These are phyloP conservation scores for Eimeria necatrix DNA, from an alignment of 169 alveolate species.

Conservation along the genomic window DNA sequence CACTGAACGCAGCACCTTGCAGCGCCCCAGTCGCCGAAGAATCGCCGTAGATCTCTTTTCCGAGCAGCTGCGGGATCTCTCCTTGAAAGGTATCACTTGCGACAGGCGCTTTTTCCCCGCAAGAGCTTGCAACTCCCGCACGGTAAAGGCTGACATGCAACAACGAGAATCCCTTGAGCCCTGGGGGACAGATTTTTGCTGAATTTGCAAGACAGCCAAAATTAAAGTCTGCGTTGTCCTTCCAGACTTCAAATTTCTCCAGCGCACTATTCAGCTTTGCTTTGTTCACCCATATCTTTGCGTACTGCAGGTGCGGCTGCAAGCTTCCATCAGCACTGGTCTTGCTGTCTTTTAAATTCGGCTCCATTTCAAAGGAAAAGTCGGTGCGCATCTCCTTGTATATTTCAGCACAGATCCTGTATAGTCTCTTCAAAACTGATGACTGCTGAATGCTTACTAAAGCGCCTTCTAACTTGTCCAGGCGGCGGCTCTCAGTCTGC, in stretches of 20 bases:
- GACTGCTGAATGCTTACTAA: slow-evolving; percentile 2
- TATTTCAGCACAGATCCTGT: slow-evolving; percentile 10
- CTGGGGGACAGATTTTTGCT: slow-evolving; percentile 10
- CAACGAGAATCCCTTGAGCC: slow-evolving; percentile 3
- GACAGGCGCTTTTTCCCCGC: neutral
- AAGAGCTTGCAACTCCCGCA: neutral
- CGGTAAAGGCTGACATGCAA: slow-evolving; percentile 44
- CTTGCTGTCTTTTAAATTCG: no score
- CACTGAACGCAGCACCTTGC: neutral
- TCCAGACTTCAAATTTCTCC: slow-evolving; percentile 36
- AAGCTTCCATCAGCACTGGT: no score
- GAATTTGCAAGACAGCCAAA: slow-evolving; percentile 44
- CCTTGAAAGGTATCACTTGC: neutral
- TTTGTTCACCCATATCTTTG: neutral
- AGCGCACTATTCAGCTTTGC: slow-evolving; percentile 13
- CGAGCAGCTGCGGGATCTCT: slow-evolving; percentile 26
- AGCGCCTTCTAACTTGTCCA: slow-evolving; percentile 23
- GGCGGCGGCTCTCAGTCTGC: slow-evolving; percentile 29
- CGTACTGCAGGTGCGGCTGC: neutral
- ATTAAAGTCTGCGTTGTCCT: slow-evolving; percentile 57
- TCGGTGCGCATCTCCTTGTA: slow-evolving; percentile 10
- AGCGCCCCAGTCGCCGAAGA: neutral
- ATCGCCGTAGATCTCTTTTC: slow-evolving; percentile 7
- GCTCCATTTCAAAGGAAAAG: no score
- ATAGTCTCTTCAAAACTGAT: neutral